A percentile compares a stretch with the other conserved stretches of the same genome.
These are phyloP conservation scores for Globisporangium radiosum DNA, from an alignment of 352 stramenopile species.

Conservation along the genomic window DNA sequence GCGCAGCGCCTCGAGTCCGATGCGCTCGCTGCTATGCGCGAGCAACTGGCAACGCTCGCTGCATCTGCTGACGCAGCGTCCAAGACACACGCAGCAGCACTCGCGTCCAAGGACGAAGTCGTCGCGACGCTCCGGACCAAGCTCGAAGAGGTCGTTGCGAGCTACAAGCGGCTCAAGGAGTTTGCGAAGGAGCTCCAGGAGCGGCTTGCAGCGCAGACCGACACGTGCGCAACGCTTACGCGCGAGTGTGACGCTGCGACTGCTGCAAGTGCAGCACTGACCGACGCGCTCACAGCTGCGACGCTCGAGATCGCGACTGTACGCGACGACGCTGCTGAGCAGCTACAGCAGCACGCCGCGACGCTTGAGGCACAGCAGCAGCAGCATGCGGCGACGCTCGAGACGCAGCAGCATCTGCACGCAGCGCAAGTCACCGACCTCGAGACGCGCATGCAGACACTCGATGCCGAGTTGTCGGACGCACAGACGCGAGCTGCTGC, in stretches of 20 bases:
- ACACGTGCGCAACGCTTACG: constrained; percentile 8
- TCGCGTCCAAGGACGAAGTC: constrained; percentile 36
- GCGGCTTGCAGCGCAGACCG: constrained; percentile 21
- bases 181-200: constrained; percentile 41
- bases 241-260: constrained; percentile 20
- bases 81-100: neutral
- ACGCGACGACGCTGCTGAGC: constrained; percentile 9
- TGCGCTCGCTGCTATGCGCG: constrained; percentile 16
- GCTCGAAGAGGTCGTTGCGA: constrained; percentile 51
- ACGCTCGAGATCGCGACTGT: constrained; percentile 24
- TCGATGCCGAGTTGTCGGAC: constrained; percentile 22
- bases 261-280: constrained; percentile 20
- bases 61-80: constrained; percentile 7
- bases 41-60: constrained; percentile 18
- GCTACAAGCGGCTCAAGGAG: constrained; percentile 54
- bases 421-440: constrained; percentile 24
- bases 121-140: constrained; percentile 49
- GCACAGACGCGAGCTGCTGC: constrained; percentile 14
- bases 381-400: constrained; percentile 11
- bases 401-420: constrained; percentile 17
- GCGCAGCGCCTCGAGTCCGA: constrained; percentile 4
- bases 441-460: constrained; percentile 18
- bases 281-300: constrained; percentile 21
- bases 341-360: neutral
- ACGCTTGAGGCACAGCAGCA: constrained; percentile 8